Base-by-base conservation (phyloP, 495 filamentous ascomycete genomes). In the Monascus purpureus region DNA sequence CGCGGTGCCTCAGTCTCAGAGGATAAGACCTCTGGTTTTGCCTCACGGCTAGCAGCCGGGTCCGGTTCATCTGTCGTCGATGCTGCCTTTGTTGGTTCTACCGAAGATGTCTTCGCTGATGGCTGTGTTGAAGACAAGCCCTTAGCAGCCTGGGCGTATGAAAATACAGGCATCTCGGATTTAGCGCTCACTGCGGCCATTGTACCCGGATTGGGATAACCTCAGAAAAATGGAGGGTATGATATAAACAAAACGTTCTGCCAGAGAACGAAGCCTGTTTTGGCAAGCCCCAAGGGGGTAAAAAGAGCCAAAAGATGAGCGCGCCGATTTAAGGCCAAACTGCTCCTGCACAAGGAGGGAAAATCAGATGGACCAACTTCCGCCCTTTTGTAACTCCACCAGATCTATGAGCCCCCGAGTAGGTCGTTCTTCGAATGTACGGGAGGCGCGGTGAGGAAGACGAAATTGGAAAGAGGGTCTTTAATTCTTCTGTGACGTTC, bases 121-220 rank as follows among this genome's bases (percentile, higher is more conserved):
- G 41, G 47, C 36, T 48, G 46, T 35, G 43, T 50, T 28, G 65
- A 42, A 34, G 72, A 57, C 36, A 72, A 65, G 43, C 83, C 81
- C 56, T 83, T 86, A 17, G 88, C 90, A 48, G 88, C 88, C 65
- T 93, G 85, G 36, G 88, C 88, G 59, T 97, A 97, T 25, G 90
- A 94, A 56, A 94, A 92, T 33, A 67, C 50, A 30, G 68, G 40
- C 38, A 57, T 58, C 46, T 61, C 58, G 31, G 53, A 38, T 49
- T 55, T 50, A 40, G 24, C 44, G 35, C 35, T 44, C 13, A 53
- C 51, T 43, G 59, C 39, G 20, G 55, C 49, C 55, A 59, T 59
- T 38, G 12, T 17, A 28, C 16, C 16, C 11, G 28, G 17, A 18
- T n/a, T n/a, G n/a, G n/a, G n/a, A n/a, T n/a, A n/a, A n/a, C n/a